Base-by-base conservation (phyloP, 805 yeast genomes). In the Sugiyamaella floridensis region DNA sequence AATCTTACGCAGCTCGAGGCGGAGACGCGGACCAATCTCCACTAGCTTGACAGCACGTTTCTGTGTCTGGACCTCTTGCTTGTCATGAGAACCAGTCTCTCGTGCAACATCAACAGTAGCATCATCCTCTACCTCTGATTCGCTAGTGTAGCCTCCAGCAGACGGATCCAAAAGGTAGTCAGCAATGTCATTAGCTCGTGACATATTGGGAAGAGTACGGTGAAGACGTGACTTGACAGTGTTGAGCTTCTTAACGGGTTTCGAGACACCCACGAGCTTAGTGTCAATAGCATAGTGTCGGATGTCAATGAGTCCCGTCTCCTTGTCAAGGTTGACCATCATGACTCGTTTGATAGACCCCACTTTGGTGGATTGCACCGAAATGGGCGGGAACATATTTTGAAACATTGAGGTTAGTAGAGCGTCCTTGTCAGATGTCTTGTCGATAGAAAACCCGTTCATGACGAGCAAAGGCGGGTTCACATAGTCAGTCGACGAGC, bases 321-420 rank as follows among this genome's bases (percentile, higher is more conserved):
- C 82, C 29, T 77, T 73, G 63, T 83, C 85, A 63, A 83, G 86
- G 67, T 85, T 84, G 52, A 93, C 71, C 79, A 93, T 77, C 62
- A 93, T 72, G 18, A 93, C 98, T 63, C 99, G 78, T 62, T 82
- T 85, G 50, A 93, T 89, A 1, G 85, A 73, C 45, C 74, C 72
- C 34, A 93, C 83, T 58, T 82, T 82, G 16, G 95, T 86, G 53
- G 74, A 71, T 58, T 88, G 88, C 2, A 97, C 97, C 54, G 89
- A 85, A 59, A 93, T 84, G 18, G 99, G 88, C 6, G 99, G 99
- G 68, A 92, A 88, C 81, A 93, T 82, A 71, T 89, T 89, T 71
- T 93, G 99, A 72, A 93, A 88, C 73, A 89, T 82, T 2, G 97
- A 87, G 29, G 95, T 81, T 52, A 89, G 67, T 56, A 92, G 76